These are phyloP conservation scores for Alternaria dauci DNA, from an alignment of 2,329 filamentous ascomycete species.

Conservation along the genomic window DNA sequence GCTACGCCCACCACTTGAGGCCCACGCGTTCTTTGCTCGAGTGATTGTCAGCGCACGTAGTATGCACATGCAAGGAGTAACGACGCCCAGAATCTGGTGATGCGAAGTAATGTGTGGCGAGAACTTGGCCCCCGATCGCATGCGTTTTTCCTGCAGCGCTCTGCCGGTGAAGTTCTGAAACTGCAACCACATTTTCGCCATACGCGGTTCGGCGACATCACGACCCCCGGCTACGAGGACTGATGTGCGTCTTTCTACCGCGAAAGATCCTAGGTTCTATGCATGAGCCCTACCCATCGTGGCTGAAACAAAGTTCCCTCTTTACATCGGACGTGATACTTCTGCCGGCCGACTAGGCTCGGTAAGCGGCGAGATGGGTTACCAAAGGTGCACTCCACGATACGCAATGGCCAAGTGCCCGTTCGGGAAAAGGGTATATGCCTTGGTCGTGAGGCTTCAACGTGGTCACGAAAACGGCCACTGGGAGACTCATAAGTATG, in stretches of 20 bases:
- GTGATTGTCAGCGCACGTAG: background rate
- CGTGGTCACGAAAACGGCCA: background rate
- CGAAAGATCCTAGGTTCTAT: background rate
- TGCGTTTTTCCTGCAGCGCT: background rate
- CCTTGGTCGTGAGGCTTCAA: constrained; percentile 14
- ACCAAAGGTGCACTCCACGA: background rate
- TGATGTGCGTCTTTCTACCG: background rate
- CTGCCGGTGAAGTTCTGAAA: background rate
- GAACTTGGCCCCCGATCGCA: background rate
- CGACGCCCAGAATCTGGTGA: background rate
- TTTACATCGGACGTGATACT: background rate
- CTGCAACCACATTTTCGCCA: background rate
- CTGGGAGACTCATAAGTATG: constrained; percentile 10
- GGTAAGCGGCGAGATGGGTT: background rate
- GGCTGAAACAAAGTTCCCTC: background rate
- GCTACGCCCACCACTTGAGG: background rate
- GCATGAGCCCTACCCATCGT: background rate
- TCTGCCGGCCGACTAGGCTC: background rate
- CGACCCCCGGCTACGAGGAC: background rate
- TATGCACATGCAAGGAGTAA: background rate
- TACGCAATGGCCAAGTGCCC: background rate
- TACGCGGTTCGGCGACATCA: background rate
- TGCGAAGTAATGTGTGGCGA: background rate
- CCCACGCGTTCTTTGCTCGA: constrained; percentile 8
- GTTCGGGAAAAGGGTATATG: background rate